Evolutionary conservation across 805 yeast genomes (phyloP), one percentile per base, ranked within the genome.

Genomic region (Ogataea parapolymorpha): DNA sequence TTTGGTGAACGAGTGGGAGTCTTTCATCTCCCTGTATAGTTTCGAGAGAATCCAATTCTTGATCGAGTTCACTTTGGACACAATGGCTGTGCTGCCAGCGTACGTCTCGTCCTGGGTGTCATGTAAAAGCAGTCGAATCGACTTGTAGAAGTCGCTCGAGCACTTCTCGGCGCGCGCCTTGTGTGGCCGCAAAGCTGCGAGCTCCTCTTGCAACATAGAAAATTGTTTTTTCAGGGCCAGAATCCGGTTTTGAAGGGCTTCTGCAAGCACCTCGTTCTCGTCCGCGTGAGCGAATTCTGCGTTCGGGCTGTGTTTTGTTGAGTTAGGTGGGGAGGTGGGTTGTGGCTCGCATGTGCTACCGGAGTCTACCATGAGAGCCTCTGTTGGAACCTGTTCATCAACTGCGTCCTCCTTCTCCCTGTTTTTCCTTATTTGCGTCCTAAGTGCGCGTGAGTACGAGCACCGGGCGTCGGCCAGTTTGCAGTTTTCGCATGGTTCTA

Each of bases 21-120:
- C 25, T 23, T 44, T 42, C 14, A 42, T 32, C 32, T 41, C 47
- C 18, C 41, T 36, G 38, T 47, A 47, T 7, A 47, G 35, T 14
- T 39, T 47, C 20, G 49, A 41, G 13, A 42, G 46, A 13, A 48
- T 48, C 41, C 46, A 46, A 15, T 39, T 51, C 32, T 51, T 41
- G n/a, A 54, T 53, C 3, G 55, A 50, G 20, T 54, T 55, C 12
- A 54, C 59, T 43, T 54, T 54, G 14, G 56, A 50, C 6, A 54
- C 53, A 2, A 54, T 52, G 3, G 59, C 59, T 2, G 58, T 41
- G 22, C 49, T 45, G 10, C 59, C 59, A 2, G 54, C 52, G 37
- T 53, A 48, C 7, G 56, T 36, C 20, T 47, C 46, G n/a, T 48
- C 48, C 20, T 31, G 35, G 4, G 41, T 25, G 27, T 48, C 48